phyloP scores from a whole-genome alignment of 1,284 basidiomycete species.

The Fereydounia khargensis region DNA sequence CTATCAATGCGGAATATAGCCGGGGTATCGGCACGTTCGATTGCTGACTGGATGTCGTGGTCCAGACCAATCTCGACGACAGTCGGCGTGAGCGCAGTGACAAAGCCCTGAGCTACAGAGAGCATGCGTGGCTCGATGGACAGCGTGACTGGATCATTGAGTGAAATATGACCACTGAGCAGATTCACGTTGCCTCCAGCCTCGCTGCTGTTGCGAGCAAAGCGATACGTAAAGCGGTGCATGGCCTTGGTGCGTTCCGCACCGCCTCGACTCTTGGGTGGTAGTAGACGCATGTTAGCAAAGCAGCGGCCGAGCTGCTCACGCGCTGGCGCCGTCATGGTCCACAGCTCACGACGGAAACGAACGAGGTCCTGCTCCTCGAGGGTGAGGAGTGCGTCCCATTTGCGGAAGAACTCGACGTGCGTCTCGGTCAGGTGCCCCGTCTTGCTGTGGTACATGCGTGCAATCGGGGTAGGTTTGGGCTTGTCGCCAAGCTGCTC shows the following conservation, averaged over 20 bases:
- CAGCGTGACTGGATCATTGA: constrained; percentile 75
- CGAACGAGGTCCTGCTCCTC: constrained; percentile 84
- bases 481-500: constrained; percentile 12
- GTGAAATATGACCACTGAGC: constrained; percentile 73
- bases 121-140: constrained; percentile 81
- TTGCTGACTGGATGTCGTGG: constrained; percentile 63
- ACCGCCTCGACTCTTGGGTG: neutral
- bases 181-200: constrained; percentile 59
- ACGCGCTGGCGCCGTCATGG: constrained; percentile 75
- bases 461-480: constrained; percentile 66
- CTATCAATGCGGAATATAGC: constrained; percentile 83
- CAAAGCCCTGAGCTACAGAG: constrained; percentile 79
- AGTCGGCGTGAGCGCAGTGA: constrained; percentile 69
- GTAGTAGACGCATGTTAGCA: constrained; percentile 54
- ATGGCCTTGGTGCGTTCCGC: constrained; percentile 2
- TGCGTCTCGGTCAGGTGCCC: constrained; percentile 73
- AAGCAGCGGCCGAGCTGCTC: constrained; percentile 63
- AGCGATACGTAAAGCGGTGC: constrained; percentile 67
- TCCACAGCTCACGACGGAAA: constrained; percentile 90
- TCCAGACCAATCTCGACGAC: constrained; percentile 76
- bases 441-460: constrained; percentile 75
- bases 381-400: constrained; percentile 81
- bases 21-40: neutral
- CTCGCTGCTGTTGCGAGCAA: constrained; percentile 59
- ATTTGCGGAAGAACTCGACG: constrained; percentile 77